Base-by-base conservation (phyloP, 1,139 yeast species). In the Sugiyamaella xylanicola region DNA sequence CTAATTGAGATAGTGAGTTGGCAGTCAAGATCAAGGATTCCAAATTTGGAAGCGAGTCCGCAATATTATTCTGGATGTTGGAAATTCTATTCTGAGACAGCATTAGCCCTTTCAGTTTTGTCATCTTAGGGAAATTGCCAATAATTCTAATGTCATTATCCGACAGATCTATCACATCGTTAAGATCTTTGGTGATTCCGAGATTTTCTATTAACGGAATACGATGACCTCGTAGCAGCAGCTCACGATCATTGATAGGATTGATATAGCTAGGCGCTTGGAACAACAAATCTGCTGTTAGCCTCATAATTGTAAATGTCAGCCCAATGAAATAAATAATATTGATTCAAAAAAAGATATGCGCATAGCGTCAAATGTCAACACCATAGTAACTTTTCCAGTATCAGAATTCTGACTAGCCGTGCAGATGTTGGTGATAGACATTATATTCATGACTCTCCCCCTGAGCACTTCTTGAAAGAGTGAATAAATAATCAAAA, bases 121-220 rank as follows among this genome's bases (percentile, higher is more conserved):
- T 52, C 48, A 83, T 68, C 11, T 63, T 60, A 0, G 90, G 88
- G 17, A 86, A 70, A 54, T 78, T 77, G 5, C 80, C 77, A 15
- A 89, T 66, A 15, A 77, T 78, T 2, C 79, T 71, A 17, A 88
- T 71, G 39, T 80, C 84, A 68, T 89, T 89, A 66, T 84, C 83
- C 3, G 89, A 79, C 42, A 88, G 69, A 68, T 89, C 96, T 5
- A 88, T 73, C 19, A 82, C 80, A 55, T 80, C 82, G 61, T 76
- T 72, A 7, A 62, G 67, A 61, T 81, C 84, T 8, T 71, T 65
- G 1, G 79, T 65, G 3, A 71, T 72, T 0, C 76, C 77, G 2
- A 80, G 63, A 55, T 77, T 76, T 59, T 78, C 83, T 16, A 79
- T 68, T 17, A 70, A 61, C 0, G 79, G 75, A 8, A 77, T 68